Evolutionary conservation across 257 asterid genomes (phyloP).

Genomic region (Asclepias syriaca): DNA sequence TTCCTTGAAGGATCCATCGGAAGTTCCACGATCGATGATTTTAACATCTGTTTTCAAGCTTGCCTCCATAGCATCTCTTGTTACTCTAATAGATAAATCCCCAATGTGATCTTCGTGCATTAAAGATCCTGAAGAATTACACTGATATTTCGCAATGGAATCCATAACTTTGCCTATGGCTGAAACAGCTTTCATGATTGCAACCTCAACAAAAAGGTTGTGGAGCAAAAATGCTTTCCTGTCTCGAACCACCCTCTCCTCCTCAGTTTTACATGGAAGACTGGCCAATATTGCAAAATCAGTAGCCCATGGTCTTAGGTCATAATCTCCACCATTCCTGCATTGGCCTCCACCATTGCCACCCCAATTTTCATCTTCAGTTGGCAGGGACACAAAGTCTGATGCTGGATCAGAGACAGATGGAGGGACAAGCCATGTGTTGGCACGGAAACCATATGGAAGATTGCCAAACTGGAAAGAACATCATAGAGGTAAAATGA

Average conservation of each 20-base stretch:
- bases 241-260: slow-evolving; percentile 89
- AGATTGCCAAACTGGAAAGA: slow-evolving; percentile 91
- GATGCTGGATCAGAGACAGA: slow-evolving; percentile 48
- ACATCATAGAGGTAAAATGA: slow-evolving; percentile 16
- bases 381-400: slow-evolving; percentile 55
- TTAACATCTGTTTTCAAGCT: slow-evolving; percentile 53
- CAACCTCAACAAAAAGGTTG: slow-evolving; percentile 81
- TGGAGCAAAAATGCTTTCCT: slow-evolving; percentile 97
- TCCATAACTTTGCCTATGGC: slow-evolving; percentile 62
- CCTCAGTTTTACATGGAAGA: slow-evolving; percentile 91
- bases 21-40: slow-evolving; percentile 38
- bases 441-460: slow-evolving; percentile 96
- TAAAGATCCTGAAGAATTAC: slow-evolving; percentile 46
- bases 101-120: slow-evolving; percentile 60
- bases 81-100: slow-evolving; percentile 66
- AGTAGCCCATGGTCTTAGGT: slow-evolving; percentile 87
- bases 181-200: slow-evolving; percentile 79
- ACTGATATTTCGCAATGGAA: slow-evolving; percentile 32
- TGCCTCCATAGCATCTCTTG: slow-evolving; percentile 55
- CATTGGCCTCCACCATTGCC: slow-evolving; percentile 98
- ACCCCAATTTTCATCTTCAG: slow-evolving; percentile 91
- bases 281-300: slow-evolving; percentile 76
- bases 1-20: slow-evolving; percentile 42
- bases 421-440: slow-evolving; percentile 93
- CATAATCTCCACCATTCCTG: slow-evolving; percentile 69